These are phyloP conservation scores for Trametes versicolor DNA, from an alignment of 1,284 basidiomycete species.

Conservation along the genomic window DNA sequence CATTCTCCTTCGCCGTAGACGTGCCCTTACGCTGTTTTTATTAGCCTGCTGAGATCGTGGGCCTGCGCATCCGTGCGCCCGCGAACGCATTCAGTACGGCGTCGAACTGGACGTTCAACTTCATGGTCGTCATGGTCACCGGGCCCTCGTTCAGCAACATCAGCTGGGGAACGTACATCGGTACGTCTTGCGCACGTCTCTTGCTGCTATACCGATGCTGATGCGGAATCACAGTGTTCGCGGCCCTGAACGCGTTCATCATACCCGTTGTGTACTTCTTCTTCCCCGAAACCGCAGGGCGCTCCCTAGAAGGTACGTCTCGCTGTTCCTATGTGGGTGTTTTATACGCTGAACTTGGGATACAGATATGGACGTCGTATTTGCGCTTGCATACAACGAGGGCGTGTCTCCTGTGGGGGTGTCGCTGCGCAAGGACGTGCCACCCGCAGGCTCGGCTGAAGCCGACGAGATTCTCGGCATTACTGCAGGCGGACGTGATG, in stretches of 20 bases:
- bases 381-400: constrained; percentile 66
- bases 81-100: constrained; percentile 53
- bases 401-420: constrained; percentile 65
- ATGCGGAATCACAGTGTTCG: constrained; percentile 58
- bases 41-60: constrained; percentile 3
- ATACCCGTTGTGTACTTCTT: constrained; percentile 69
- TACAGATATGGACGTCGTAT: constrained; percentile 72
- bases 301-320: constrained; percentile 64
- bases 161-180: constrained; percentile 69
- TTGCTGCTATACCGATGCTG: neutral
- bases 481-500: constrained; percentile 11
- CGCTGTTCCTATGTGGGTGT: neutral
- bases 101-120: constrained; percentile 77
- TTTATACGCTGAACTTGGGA: constrained; percentile 8
- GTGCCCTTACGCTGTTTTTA: neutral
- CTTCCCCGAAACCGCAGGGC: constrained; percentile 76
- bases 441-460: constrained; percentile 61
- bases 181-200: constrained; percentile 41
- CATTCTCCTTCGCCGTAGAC: neutral
- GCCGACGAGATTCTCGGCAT: constrained; percentile 62
- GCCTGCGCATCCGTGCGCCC: constrained; percentile 7
- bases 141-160: constrained; percentile 73
- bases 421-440: constrained; percentile 64
- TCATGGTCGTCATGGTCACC: constrained; percentile 73
- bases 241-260: constrained; percentile 66